phyloP scores from a whole-genome alignment of 441 rosid species.

The Populus tomentosa region DNA sequence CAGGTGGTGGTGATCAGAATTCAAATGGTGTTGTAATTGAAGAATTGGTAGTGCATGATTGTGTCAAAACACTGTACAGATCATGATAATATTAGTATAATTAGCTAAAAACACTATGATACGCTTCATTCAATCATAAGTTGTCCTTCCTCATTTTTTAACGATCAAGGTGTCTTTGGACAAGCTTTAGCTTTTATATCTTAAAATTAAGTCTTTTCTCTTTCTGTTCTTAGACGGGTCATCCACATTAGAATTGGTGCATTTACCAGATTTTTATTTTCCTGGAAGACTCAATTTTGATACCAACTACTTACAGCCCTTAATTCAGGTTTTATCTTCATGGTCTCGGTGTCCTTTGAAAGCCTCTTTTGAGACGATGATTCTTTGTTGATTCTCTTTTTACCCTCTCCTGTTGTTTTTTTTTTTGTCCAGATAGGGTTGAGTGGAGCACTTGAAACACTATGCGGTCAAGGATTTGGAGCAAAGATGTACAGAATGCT shows the following conservation, averaged over 20 bases:
- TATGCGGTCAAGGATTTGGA: slow-evolving; percentile 85
- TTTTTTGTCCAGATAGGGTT: slow-evolving; percentile 43
- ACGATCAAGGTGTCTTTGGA: background rate
- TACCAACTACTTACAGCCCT: background rate
- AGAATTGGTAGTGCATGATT: background rate
- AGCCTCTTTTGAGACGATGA: background rate
- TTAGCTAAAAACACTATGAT: background rate
- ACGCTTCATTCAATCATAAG: too few species aligned
- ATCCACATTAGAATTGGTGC: background rate
- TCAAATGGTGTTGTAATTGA: background rate
- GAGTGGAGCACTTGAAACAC: slow-evolving; percentile 83
- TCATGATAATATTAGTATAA: background rate
- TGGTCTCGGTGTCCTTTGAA: too few species aligned
- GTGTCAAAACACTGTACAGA: background rate
- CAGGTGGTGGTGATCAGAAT: too few species aligned
- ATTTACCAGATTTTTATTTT: background rate
- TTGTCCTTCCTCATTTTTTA: background rate
- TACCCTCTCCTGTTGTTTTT: background rate
- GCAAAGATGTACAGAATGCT: slow-evolving; percentile 48
- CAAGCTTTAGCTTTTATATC: background rate
- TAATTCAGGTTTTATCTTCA: too few species aligned
- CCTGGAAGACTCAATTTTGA: background rate
- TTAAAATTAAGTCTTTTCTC: background rate
- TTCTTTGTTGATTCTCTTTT: background rate
- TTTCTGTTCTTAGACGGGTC: background rate